These are phyloP conservation scores for Suillus decipiens DNA, from an alignment of 768 basidiomycete genomes.

Conservation along the genomic window DNA sequence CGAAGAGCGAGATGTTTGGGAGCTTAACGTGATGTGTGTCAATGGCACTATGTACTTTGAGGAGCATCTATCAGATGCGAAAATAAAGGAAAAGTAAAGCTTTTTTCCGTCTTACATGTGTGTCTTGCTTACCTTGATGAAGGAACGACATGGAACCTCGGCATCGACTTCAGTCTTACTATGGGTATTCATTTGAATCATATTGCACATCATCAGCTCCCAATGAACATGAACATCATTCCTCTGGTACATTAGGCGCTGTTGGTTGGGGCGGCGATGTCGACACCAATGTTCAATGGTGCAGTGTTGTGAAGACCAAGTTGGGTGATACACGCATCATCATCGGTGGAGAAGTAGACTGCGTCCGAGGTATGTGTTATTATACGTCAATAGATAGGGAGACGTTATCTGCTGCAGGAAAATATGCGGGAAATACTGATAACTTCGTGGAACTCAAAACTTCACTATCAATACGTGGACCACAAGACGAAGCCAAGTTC, in stretches of 20 bases:
- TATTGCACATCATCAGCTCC: constrained; percentile 64
- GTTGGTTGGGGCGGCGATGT: constrained; percentile 78
- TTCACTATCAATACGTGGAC: constrained; percentile 65
- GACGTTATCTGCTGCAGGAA: constrained; percentile 41
- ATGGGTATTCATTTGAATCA: constrained; percentile 89
- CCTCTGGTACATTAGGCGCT: constrained; percentile 31
- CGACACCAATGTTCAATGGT: constrained; percentile 90
- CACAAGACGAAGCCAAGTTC: constrained; percentile 69
- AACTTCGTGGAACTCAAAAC: constrained; percentile 88
- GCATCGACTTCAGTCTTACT: constrained; percentile 69
- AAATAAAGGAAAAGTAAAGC: constrained; percentile 64
- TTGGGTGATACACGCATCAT: constrained; percentile 70
- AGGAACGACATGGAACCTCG: constrained; percentile 70
- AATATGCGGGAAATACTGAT: constrained; percentile 60
- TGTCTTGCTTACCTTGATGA: constrained; percentile 8
- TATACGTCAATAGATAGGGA: neutral
- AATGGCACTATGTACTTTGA: constrained; percentile 74
- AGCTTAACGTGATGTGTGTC: constrained; percentile 79
- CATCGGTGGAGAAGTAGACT: constrained; percentile 92
- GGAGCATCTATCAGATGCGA: constrained; percentile 63
- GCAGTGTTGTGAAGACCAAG: constrained; percentile 84
- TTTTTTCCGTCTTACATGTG: neutral
- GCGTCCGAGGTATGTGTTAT: constrained; percentile 62
- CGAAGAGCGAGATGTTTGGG: constrained; percentile 78
- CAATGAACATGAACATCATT: constrained; percentile 19